Percentiles rank a stretch among this genome's conserved stretches.
phyloP scores from a whole-genome alignment of 169 alveolate species.

The Amoebophrya sp. region DNA sequence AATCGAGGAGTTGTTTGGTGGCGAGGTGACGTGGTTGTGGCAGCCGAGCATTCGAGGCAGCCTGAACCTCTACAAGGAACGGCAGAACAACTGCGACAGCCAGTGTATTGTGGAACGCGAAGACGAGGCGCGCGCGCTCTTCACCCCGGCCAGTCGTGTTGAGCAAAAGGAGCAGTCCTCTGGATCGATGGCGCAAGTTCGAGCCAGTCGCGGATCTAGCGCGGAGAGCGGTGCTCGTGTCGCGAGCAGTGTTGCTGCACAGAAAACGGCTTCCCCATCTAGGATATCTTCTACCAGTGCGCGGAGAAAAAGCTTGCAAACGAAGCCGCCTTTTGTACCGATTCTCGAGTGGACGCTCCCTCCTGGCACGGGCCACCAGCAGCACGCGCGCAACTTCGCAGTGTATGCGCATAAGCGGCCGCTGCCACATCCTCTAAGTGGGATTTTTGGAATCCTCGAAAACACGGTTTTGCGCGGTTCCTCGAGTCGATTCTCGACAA shows the following conservation, averaged over 20 bases:
- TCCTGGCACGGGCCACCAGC: not conserved
- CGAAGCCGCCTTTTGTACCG: not conserved
- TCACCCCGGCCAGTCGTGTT: not conserved
- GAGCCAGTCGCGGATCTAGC: not conserved
- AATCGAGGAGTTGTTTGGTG: not conserved
- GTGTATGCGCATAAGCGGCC: not conserved
- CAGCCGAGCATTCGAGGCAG: not conserved
- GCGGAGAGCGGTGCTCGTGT: not conserved
- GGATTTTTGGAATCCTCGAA: not conserved
- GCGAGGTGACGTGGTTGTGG: not conserved
- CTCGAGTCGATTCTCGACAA: not conserved
- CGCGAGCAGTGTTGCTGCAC: not conserved
- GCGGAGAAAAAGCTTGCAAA: too few species aligned
- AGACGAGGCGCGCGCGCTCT: too few species aligned
- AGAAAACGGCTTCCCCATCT: not conserved
- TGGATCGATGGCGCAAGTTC: not conserved
- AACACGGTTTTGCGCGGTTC: not conserved
- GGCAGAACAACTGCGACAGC: too few species aligned
- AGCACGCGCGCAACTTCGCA: not conserved
- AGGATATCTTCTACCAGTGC: too few species aligned
- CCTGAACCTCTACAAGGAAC: too few species aligned
- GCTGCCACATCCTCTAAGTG: not conserved
- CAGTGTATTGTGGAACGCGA: too few species aligned
- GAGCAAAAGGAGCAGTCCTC: not conserved
- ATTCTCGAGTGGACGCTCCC: not conserved